A percentile compares a stretch with the other conserved stretches of the same genome.
Evolutionary conservation across 2,329 filamentous ascomycete genomes (phyloP).

Genomic region (Fusarium sp.): DNA sequence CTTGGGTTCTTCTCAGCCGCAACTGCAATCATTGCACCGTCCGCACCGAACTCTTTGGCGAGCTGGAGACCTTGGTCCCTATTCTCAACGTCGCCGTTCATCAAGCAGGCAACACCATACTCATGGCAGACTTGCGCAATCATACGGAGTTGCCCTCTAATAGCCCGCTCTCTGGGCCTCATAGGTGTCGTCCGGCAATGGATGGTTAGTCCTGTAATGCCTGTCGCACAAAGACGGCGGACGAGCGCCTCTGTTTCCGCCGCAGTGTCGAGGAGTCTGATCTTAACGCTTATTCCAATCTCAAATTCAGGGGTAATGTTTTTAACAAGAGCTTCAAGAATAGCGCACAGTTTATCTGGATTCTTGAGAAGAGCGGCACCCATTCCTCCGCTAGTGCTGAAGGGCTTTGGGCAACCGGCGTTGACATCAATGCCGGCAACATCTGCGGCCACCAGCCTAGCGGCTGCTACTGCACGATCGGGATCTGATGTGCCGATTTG

Average conservation of each 20-base stretch:
- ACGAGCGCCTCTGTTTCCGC: conserved; percentile 83
- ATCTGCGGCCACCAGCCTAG: conserved; percentile 83
- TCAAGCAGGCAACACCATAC: conserved; percentile 88
- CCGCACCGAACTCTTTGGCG: conserved; percentile 82
- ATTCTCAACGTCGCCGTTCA: conserved; percentile 91
- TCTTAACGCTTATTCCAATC: conserved; percentile 97
- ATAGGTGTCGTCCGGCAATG: conserved; percentile 97
- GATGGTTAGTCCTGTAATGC: conserved; percentile 90
- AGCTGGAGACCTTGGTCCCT: conserved; percentile 78
- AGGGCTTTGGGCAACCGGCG: conserved; percentile 97
- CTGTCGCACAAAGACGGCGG: conserved; percentile 80
- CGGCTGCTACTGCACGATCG: conserved; percentile 83
- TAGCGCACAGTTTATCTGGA: conserved; percentile 84
- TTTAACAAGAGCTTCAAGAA: conserved; percentile 83
- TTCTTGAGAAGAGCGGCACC: conserved; percentile 88
- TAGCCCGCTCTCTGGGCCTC: conserved; percentile 88
- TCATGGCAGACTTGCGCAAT: conserved; percentile 82
- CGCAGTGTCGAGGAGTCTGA: conserved; percentile 82
- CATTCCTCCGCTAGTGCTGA: conserved; percentile 94
- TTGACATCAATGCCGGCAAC: conserved; percentile 97
- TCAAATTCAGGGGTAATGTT: conserved; percentile 81
- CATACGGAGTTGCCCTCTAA: conserved; percentile 87
- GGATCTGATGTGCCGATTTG: conserved; percentile 92
- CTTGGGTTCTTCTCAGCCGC: conserved; percentile 91
- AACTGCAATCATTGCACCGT: conserved; percentile 97